phyloP scores from a whole-genome alignment of 768 basidiomycete species.

The Panaeolus cyanescens region DNA sequence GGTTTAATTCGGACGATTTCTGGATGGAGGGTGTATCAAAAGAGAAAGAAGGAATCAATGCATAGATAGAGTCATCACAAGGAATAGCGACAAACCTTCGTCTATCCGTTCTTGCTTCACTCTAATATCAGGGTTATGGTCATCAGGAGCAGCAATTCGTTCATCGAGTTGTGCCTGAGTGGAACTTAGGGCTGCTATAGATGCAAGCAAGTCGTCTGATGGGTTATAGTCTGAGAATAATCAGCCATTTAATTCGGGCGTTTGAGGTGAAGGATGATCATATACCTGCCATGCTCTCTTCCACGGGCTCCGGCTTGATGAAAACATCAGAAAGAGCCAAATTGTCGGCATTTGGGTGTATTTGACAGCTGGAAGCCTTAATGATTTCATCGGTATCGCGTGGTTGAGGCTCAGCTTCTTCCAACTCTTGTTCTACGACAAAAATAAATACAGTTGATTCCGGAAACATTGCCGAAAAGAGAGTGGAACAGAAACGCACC shows the following conservation, averaged over 20 bases:
- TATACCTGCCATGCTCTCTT: background rate
- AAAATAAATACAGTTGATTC: background rate
- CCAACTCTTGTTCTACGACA: background rate
- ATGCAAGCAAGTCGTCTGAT: conserved; percentile 9
- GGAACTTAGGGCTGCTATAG: conserved; percentile 8
- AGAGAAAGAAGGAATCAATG: too few relatives aligned
- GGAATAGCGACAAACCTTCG: too few relatives aligned
- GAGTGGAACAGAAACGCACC: background rate
- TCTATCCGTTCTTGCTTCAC: too few relatives aligned
- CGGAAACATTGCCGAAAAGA: background rate
- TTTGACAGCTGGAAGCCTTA: background rate
- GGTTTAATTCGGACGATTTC: background rate
- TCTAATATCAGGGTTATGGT: too few relatives aligned
- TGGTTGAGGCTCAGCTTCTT: conserved; percentile 12
- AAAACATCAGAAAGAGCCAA: background rate
- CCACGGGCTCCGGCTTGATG: conserved; percentile 15
- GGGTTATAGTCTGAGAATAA: conserved; percentile 7
- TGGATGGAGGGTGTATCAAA: background rate
- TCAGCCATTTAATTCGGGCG: background rate
- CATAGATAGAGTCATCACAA: too few relatives aligned
- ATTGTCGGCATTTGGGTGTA: background rate
- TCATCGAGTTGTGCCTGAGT: background rate
- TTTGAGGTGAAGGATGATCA: background rate
- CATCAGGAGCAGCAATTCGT: too few relatives aligned
- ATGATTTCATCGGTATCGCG: conserved; percentile 7